A percentile compares a stretch with the other conserved stretches of the same genome.
Evolutionary conservation across 306 rosid species (phyloP).

Genomic region (Abrus pulchellus): DNA sequence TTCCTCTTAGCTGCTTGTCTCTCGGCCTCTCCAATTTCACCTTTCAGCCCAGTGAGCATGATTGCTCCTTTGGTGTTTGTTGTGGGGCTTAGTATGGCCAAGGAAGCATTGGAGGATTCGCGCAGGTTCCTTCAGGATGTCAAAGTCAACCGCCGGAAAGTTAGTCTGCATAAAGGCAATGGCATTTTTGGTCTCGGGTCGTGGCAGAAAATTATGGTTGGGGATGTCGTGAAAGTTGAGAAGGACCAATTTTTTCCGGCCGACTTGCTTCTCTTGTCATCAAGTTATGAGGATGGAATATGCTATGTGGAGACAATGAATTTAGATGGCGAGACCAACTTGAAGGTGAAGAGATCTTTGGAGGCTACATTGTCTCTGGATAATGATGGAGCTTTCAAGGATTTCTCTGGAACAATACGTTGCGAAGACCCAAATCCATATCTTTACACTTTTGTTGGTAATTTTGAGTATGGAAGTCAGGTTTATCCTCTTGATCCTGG

Average conservation of each 20-base stretch:
- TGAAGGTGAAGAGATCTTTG: constrained; percentile 94
- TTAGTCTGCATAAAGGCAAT: constrained; percentile 68
- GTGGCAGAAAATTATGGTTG: constrained; percentile 86
- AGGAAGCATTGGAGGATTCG: constrained; percentile 95
- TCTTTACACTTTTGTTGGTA: constrained; percentile 93
- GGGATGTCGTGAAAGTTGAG: constrained; percentile 88
- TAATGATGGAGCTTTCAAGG: constrained; percentile 76
- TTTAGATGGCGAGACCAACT: constrained; percentile 97
- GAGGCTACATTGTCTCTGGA: constrained; percentile 81
- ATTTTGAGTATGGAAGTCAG: constrained; percentile 77
- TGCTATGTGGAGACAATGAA: constrained; percentile 99
- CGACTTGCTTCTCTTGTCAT: constrained; percentile 87
- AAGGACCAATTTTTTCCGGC: constrained; percentile 99
- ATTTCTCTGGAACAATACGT: constrained; percentile 69
- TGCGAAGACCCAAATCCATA: constrained; percentile 97
- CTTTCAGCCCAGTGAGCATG: constrained; percentile 82
- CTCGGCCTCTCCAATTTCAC: constrained; percentile 81
- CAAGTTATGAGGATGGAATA: constrained; percentile 96
- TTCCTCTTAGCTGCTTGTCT: constrained; percentile 92
- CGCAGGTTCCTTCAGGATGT: constrained; percentile 88
- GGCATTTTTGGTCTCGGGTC: constrained; percentile 71
- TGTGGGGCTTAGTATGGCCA: constrained; percentile 98
- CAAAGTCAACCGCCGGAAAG: constrained; percentile 85
- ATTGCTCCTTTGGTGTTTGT: constrained; percentile 95
- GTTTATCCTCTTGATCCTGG: constrained; percentile 85